phyloP scores from a whole-genome alignment of 2,329 filamentous ascomycete species.

The Exophiala xenobiotica region DNA sequence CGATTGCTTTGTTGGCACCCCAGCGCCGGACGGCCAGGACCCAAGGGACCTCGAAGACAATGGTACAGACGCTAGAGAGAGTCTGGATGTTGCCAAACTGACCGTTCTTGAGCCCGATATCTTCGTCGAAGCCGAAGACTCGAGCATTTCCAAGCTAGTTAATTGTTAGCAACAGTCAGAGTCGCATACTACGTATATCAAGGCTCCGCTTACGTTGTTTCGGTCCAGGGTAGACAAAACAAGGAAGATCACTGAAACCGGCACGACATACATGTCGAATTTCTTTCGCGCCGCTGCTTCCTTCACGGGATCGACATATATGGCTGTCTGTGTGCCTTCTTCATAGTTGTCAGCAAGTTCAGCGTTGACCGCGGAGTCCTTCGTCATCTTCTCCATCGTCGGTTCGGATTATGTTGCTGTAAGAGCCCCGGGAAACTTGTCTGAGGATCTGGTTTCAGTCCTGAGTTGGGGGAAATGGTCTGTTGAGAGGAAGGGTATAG shows the following conservation, averaged over 20 bases:
- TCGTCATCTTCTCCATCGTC: slow-evolving; percentile 14
- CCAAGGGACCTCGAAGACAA: slow-evolving; percentile 22
- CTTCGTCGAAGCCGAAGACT: slow-evolving; percentile 61
- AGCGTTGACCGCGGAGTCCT: slow-evolving; percentile 8
- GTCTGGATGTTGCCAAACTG: slow-evolving; percentile 55
- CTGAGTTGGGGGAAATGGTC: too few species aligned
- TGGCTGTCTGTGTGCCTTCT: slow-evolving; percentile 2
- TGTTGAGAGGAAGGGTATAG: too few species aligned
- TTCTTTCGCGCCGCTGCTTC: slow-evolving; percentile 22
- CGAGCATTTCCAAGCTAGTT: slow-evolving; percentile 47
- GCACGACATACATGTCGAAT: slow-evolving; percentile 26
- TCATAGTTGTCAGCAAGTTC: slow-evolving; percentile 5
- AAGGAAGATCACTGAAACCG: slow-evolving; percentile 15
- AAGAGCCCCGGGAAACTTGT: too few species aligned
- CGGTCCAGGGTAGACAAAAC: slow-evolving; percentile 49
- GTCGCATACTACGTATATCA: too few species aligned
- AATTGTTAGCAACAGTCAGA: slow-evolving; percentile 1
- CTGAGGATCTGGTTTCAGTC: too few species aligned
- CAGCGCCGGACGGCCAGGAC: slow-evolving; percentile 14
- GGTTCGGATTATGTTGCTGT: not conserved
- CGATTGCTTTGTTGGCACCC: slow-evolving; percentile 15
- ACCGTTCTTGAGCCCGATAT: slow-evolving; percentile 56
- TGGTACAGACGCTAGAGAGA: slow-evolving; percentile 16
- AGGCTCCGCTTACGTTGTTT: slow-evolving; percentile 41
- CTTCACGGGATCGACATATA: slow-evolving; percentile 23